Evolutionary conservation across 2,329 filamentous ascomycete genomes (phyloP), one percentile per base, ranked within the genome.

Genomic region (Eurotiales sp.): DNA sequence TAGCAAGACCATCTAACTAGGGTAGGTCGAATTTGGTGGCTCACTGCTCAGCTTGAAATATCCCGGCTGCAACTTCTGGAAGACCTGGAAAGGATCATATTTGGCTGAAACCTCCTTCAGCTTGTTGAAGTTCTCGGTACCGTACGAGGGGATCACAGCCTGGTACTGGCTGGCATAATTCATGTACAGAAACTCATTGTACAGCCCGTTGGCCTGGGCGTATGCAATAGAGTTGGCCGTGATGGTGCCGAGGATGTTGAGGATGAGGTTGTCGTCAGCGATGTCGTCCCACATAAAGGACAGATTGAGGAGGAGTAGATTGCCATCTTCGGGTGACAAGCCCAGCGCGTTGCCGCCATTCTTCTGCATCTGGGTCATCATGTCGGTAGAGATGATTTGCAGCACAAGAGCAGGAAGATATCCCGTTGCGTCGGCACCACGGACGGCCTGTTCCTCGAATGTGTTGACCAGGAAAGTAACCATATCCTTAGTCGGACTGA

Each of bases 91-190:
- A 0, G 72, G 69, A 61, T 76, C 72, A 54, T 73, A 75, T 51
- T 61, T 66, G 30, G 51, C 52, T 14, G 65, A 64, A 8, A 73
- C 57, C 3, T 51, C 51, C 51, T 61, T 53, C 60, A 75, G 46
- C 44, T 55, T 63, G 22, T 57, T 48, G 32, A 65, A 56, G 44
- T 71, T 77, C 8, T 53, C 58, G n/a, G 52, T 40, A 1, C 74
- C 73, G 53, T 77, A 78, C 27, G 69, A 67, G 4, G 59, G 52
- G 34, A 77, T 58, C 1, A 72, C 66, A 54, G 71, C 66, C 56
- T 78, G 72, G 51, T 63, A 71, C 59, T 66, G 63, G 48, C 65
- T 66, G 6, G 74, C 75, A 52, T 77, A 77, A 57, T 77, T 78
- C 68, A 77, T 72, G 56, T 77, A 77, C 21, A 74, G 55, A 51